A percentile compares a stretch with the other conserved stretches of the same genome.
Conservation (phyloP, 345 rosid species). For the Orychophragmus violaceus region DNA sequence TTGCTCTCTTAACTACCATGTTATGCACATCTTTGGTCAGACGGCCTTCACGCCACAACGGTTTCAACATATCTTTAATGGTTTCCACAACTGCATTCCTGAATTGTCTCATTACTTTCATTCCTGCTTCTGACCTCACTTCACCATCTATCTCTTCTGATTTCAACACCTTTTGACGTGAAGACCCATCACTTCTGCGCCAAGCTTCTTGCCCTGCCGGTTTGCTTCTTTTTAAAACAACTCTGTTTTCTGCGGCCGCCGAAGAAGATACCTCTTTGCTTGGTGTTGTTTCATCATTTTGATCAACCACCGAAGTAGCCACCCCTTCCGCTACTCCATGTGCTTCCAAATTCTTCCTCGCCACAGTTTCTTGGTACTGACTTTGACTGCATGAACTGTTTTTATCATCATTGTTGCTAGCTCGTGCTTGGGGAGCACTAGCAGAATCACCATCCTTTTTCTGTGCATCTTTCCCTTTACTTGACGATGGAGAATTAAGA, state of each 20-base stretch:
- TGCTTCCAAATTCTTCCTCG: conserved; percentile 28
- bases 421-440: conserved; percentile 19
- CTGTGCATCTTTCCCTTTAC: conserved; percentile 28
- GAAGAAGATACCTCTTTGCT: conserved; percentile 47
- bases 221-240: conserved; percentile 31
- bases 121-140: conserved; percentile 40
- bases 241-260: conserved; percentile 32
- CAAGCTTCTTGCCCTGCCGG: conserved; percentile 34
- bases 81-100: conserved; percentile 55
- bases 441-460: conserved; percentile 33
- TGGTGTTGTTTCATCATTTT: conserved; percentile 30
- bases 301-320: conserved; percentile 44
- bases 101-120: conserved; percentile 48
- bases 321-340: conserved; percentile 37
- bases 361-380: conserved; percentile 33
- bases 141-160: conserved; percentile 39
- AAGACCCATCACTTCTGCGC: conserved; percentile 37
- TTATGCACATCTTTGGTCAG: conserved; percentile 78
- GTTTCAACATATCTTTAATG: conserved; percentile 66
- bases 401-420: conserved; percentile 41
- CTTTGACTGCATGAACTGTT: conserved; percentile 38
- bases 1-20: conserved; percentile 61
- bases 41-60: conserved; percentile 77
- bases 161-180: conserved; percentile 33
- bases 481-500: conserved; percentile 31